Conservation (phyloP, 2,329 filamentous ascomycete genomes). For the Ceratocystis ficicola region DNA sequence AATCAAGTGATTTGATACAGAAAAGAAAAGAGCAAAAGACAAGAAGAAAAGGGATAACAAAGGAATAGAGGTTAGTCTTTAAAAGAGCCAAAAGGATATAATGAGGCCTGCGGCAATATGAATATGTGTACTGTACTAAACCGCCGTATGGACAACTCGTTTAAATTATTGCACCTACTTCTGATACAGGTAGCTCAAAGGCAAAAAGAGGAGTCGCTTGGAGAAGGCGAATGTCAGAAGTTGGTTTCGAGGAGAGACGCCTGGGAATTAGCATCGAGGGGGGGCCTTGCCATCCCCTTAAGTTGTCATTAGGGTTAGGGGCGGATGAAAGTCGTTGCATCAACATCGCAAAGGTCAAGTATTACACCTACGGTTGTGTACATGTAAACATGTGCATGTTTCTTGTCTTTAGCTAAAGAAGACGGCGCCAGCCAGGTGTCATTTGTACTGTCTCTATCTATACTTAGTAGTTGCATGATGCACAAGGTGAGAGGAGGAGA, state of each 20-base stretch:
- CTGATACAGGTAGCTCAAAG: constrained; percentile 11
- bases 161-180: background rate
- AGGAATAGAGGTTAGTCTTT: background rate
- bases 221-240: constrained; percentile 13
- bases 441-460: background rate
- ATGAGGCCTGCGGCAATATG: background rate
- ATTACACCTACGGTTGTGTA: background rate
- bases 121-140: constrained; percentile 3
- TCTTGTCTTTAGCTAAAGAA: background rate
- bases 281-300: background rate
- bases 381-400: background rate
- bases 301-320: background rate
- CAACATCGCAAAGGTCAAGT: background rate
- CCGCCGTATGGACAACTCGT: background rate
- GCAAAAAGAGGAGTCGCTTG: constrained; percentile 15
- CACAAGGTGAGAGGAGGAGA: background rate
- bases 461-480: background rate
- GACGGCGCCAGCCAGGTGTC: background rate
- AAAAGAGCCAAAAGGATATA: background rate
- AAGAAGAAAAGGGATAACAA: background rate
- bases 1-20: background rate
- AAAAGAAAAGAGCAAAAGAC: background rate
- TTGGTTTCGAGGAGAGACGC: constrained; percentile 18
- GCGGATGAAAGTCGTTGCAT: background rate
- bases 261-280: background rate